A percentile compares a stretch with the other conserved stretches of the same genome.
Conservation (phyloP, 176 grass and related monocot genomes). For the Lolium perenne region DNA sequence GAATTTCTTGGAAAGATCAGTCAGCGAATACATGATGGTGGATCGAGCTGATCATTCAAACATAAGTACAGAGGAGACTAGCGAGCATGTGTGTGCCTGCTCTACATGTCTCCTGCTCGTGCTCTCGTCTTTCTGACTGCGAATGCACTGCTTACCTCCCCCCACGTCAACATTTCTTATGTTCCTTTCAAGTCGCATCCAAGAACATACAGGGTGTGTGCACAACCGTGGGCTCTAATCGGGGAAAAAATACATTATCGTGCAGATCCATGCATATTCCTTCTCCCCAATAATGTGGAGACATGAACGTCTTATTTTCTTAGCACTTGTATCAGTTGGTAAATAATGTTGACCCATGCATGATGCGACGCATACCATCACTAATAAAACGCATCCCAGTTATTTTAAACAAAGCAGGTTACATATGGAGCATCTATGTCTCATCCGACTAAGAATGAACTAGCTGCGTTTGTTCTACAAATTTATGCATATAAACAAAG, state of each 20-base stretch:
- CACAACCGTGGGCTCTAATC: slow-evolving; percentile 17
- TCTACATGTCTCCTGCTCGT: slow-evolving; percentile 3
- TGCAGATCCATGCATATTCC: neutral
- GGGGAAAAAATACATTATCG: neutral
- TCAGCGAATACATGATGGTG: neutral
- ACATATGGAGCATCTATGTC: too few species aligned
- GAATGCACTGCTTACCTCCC: neutral
- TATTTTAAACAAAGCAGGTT: neutral
- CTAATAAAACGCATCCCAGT: neutral
- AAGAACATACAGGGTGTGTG: neutral
- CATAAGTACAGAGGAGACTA: neutral
- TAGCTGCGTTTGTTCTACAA: too few species aligned
- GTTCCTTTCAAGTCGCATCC: neutral
- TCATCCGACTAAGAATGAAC: too few species aligned
- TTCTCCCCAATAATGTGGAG: neutral
- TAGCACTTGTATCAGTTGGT: neutral
- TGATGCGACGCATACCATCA: slow-evolving; percentile 6
- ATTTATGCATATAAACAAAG: too few species aligned
- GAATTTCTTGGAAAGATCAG: neutral
- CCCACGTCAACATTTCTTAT: slow-evolving; percentile 12
- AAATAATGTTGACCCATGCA: slow-evolving; percentile 14
- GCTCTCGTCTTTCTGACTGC: neutral
- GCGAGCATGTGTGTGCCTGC: neutral
- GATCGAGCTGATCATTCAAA: neutral
- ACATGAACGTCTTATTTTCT: neutral